These are phyloP conservation scores for Tulasnella sp. DNA, from an alignment of 768 basidiomycete genomes.

Conservation along the genomic window DNA sequence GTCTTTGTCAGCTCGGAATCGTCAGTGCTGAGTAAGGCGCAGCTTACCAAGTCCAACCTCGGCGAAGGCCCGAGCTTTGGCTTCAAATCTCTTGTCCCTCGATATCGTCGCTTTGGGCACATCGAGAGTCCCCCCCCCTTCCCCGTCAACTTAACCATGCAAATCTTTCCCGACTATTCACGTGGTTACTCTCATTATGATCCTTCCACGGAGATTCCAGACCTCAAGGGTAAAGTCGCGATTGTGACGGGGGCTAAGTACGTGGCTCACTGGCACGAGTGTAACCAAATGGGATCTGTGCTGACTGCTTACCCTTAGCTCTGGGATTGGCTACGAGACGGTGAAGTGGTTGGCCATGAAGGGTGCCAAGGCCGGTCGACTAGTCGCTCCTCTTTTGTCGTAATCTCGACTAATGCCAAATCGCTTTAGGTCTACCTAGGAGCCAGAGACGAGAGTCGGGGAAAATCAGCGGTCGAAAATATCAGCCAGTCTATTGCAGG, in stretches of 20 bases:
- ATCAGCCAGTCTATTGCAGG: conserved; percentile 34
- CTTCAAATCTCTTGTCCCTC: not conserved
- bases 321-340: not conserved
- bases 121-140: not conserved
- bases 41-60: not conserved
- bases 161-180: not conserved
- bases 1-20: not conserved
- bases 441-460: conserved; percentile 42
- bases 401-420: not conserved
- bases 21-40: not conserved
- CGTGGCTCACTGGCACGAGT: not conserved
- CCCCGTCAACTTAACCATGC: not conserved
- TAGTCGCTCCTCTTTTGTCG: not conserved
- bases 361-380: not conserved
- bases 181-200: not conserved
- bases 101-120: not conserved
- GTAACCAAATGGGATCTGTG: not conserved
- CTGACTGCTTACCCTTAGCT: not conserved
- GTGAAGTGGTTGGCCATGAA: not conserved
- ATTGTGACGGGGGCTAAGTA: not conserved
- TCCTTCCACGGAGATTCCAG: not conserved
- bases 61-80: not conserved
- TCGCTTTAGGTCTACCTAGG: conserved; percentile 38
- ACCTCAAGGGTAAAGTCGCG: not conserved
- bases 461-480: conserved; percentile 40